Evolutionary conservation across 345 rosid genomes (phyloP).

Genomic region (Eucalyptus lansdowneana): DNA sequence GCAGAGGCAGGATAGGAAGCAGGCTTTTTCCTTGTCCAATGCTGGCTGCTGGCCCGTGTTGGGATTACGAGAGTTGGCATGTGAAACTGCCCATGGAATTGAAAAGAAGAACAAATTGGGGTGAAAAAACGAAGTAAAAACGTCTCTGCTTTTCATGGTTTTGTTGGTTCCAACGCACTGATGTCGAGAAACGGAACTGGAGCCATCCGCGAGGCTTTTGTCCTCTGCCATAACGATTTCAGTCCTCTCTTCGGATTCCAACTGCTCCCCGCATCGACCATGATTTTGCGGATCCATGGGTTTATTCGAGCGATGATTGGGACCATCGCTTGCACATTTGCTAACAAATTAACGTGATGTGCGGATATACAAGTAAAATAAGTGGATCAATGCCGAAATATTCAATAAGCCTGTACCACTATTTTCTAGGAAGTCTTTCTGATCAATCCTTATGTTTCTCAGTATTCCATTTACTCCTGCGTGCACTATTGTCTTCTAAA

Average conservation of each 20-base stretch:
- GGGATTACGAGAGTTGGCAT: background rate
- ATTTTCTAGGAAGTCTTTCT: background rate
- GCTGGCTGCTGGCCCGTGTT: background rate
- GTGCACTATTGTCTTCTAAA: no score
- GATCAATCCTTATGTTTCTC: background rate
- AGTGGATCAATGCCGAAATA: background rate
- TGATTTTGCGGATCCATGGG: background rate
- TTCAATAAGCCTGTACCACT: background rate
- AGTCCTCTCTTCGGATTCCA: background rate
- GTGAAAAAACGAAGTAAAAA: background rate
- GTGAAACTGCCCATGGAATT: background rate
- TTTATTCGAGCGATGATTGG: background rate
- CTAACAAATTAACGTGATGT: background rate
- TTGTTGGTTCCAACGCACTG: conserved; percentile 8
- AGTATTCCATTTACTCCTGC: background rate
- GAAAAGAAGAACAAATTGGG: background rate
- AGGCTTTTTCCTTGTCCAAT: background rate
- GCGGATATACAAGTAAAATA: background rate
- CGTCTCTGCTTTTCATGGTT: conserved; percentile 19
- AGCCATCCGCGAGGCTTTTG: conserved; percentile 11
- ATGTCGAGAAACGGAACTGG: conserved; percentile 5
- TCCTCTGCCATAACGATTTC: conserved; percentile 3
- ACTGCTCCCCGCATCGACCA: background rate
- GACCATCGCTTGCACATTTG: background rate
- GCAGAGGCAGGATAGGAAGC: background rate